phyloP scores from a whole-genome alignment of 2,329 filamentous ascomycete genomes.

The Ophiostoma piceae region DNA sequence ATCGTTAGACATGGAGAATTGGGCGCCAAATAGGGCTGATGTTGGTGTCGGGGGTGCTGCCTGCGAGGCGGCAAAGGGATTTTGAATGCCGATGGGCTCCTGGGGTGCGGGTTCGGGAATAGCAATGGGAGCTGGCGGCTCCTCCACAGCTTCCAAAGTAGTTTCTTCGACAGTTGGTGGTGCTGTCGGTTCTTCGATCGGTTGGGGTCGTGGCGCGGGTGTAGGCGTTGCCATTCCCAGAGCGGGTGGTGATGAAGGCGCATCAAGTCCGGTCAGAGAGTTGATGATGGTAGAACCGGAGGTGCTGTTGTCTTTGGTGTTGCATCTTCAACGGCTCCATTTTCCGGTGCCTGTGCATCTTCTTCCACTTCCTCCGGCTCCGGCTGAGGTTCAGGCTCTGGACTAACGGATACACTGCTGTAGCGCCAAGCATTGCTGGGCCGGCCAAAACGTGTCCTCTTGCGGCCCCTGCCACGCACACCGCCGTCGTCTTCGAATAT shows the following conservation, averaged over 20 bases:
- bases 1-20: neutral
- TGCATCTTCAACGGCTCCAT: neutral
- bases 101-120: neutral
- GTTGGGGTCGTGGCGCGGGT: constrained; percentile 15
- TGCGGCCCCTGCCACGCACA: constrained; percentile 57
- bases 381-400: constrained; percentile 58
- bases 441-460: constrained; percentile 63
- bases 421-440: constrained; percentile 69
- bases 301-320: neutral
- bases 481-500: constrained; percentile 62
- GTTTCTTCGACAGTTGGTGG: neutral
- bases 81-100: neutral
- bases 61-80: constrained; percentile 16
- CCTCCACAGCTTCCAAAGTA: neutral
- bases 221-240: constrained; percentile 14
- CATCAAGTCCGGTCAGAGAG: neutral
- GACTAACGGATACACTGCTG: constrained; percentile 64
- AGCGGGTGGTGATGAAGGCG: constrained; percentile 8
- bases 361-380: constrained; percentile 31
- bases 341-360: constrained; percentile 15
- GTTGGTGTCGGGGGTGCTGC: neutral
- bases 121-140: neutral
- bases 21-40: constrained; percentile 19
- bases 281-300: neutral
- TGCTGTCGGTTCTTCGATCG: neutral